These are phyloP conservation scores for Emmonsiellopsis sp. DNA, from an alignment of 2,329 filamentous ascomycete species.

Conservation along the genomic window DNA sequence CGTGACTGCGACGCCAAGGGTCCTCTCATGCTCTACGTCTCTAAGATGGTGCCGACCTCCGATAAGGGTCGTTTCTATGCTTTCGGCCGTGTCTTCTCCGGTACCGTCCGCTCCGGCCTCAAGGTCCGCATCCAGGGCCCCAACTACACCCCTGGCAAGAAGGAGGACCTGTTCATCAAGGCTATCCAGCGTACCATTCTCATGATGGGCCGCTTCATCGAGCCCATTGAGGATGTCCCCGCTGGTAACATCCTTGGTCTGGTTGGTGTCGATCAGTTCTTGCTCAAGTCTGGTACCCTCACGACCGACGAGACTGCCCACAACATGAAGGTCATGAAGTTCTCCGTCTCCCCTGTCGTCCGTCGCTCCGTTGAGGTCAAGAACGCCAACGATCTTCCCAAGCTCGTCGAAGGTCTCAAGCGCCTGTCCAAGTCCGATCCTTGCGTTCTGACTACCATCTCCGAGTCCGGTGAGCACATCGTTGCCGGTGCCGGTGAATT, in stretches of 20 bases:
- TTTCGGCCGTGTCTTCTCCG: slow-evolving; percentile 99
- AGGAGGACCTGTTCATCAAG: slow-evolving; percentile 99
- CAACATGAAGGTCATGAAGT: slow-evolving; percentile 99
- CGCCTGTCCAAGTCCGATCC: slow-evolving; percentile 99
- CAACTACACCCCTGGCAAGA: slow-evolving; percentile 96
- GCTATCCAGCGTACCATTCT: slow-evolving; percentile 98
- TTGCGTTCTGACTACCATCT: slow-evolving; percentile 86
- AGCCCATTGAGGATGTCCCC: slow-evolving; percentile 97
- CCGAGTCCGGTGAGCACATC: slow-evolving; percentile 93
- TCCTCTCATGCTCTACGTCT: slow-evolving; percentile 99
- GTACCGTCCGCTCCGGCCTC: slow-evolving; percentile 93
- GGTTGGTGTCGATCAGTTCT: slow-evolving; percentile 99
- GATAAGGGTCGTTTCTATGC: slow-evolving; percentile 99
- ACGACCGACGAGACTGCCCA: slow-evolving; percentile 95
- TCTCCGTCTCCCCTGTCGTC: slow-evolving; percentile 98
- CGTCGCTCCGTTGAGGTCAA: slow-evolving; percentile 98
- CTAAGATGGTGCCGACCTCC: slow-evolving; percentile 99
- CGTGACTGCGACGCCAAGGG: slow-evolving; percentile 97
- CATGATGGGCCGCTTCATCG: slow-evolving; percentile 99
- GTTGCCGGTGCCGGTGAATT: slow-evolving; percentile 99
- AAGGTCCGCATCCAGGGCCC: slow-evolving; percentile 99
- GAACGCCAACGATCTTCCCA: slow-evolving; percentile 99
- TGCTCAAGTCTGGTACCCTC: slow-evolving; percentile 99
- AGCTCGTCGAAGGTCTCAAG: slow-evolving; percentile 99
- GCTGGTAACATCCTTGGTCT: slow-evolving; percentile 99